Percentiles rank a stretch among this genome's conserved stretches.
Conservation (phyloP, 768 basidiomycete species). For the Trametes punicea region DNA sequence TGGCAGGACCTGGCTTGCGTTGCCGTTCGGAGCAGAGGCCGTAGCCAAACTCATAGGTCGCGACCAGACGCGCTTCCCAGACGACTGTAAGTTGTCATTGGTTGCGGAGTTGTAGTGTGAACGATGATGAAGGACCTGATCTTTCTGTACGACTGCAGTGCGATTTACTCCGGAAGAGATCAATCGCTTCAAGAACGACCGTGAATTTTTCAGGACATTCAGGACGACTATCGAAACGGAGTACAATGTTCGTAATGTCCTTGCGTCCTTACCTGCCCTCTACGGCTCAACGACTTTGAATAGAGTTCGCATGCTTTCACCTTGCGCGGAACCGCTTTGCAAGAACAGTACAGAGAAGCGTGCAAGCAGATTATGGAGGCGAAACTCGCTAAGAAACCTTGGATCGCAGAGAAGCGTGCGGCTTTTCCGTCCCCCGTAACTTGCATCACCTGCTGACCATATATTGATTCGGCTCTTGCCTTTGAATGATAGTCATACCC, state of each 20-base stretch:
- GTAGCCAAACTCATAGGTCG: constrained; percentile 40
- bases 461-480: not conserved
- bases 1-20: constrained; percentile 55
- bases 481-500: constrained; percentile 46
- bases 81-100: constrained; percentile 40
- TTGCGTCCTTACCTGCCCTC: not conserved
- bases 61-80: constrained; percentile 29
- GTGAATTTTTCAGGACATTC: constrained; percentile 45
- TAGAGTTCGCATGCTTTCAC: constrained; percentile 39
- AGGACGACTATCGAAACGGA: constrained; percentile 46
- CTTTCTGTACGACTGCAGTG: no score
- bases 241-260: constrained; percentile 40
- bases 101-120: not conserved
- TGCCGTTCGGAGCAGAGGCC: constrained; percentile 40
- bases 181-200: constrained; percentile 43
- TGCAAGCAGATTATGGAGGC: constrained; percentile 46
- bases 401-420: constrained; percentile 54
- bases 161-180: constrained; percentile 43
- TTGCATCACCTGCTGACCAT: not conserved
- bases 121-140: not conserved
- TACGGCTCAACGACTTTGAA: constrained; percentile 31
- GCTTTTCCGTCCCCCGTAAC: not conserved
- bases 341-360: constrained; percentile 33
- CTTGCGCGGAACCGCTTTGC: constrained; percentile 37
- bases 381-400: constrained; percentile 52